Base-by-base conservation (phyloP, 352 stramenopile species). In the Phytophthora uliginosa region DNA sequence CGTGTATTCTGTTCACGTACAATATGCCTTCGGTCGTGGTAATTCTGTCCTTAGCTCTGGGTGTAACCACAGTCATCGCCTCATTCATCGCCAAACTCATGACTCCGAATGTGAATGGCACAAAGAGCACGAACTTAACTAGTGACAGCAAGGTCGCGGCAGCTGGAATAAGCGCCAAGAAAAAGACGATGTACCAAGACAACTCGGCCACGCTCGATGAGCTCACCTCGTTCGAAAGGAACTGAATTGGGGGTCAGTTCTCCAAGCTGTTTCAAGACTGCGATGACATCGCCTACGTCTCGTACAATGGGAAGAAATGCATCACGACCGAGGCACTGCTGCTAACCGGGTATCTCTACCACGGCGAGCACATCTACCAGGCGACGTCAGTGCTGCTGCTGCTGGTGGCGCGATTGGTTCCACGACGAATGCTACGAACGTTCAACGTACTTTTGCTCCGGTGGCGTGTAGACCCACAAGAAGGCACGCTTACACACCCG, bases 391-490 rank as follows among this genome's bases (percentile, higher is more conserved):
- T 68, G 9, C 31, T 74, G 42, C 15, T 74, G 31, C 56, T 78
- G 7, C 24, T 74, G 12, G 15, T 65, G 4, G 47, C 71, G 1
- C 55, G 71, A 9, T 2, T 74, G 9, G 13, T 74, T 5, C 71
- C 71, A 15, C 15, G 24, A 22, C 31, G 40, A 34, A 31, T 78
- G 12, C 65, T 78, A 6, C 66, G 61, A 2, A 74, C 60, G 5
- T 74, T 74, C 52, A 78, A 78, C 26, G 36, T 71, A 2, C 20
- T 74, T 2, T 9, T 78, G 6, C 15, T 78, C 1, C 60, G 71
- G 7, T 78, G 71, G 71, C 42, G 47, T 8, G 28, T 75, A 10
- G 51, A 78, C 34, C 48, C 47, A 18, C n/a, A 54, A 7, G 40
- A 62, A 33, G 63, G 63, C 20, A 69, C 40, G 7, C 47, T 69